Evolutionary conservation across 2,329 filamentous ascomycete species (phyloP), one percentile per base, ranked within the genome.

Genomic region (Curvularia hawaiiensis): DNA sequence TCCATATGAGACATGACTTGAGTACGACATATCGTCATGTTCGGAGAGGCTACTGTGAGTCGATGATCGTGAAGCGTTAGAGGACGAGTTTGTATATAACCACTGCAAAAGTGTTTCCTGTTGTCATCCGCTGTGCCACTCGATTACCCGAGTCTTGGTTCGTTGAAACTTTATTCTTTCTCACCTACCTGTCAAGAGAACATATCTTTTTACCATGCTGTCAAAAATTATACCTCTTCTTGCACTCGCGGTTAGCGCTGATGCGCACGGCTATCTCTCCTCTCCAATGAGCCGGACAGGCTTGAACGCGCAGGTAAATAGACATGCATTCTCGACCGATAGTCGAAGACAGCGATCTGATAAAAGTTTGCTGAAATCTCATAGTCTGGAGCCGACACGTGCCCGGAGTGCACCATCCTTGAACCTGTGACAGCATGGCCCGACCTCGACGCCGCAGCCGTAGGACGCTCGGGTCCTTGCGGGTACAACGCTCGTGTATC

Each of bases 401-500:
- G 72, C 61, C 72, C 72, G 10, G 72, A 74, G 50, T 74, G 72
- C 54, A 72, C 71, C 2, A 74, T 74, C 28, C 63, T 73, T 8
- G 72, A 74, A 48, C 71, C 72, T 0, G 72, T 74, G 5, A 68
- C 69, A 16, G 65, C 72, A 2, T 75, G 72, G 72, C 72, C 72
- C 4, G 67, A 71, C 40, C 61, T 74, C 14, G 60, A 68, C 26
- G 54, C 63, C 14, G 71, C 70, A 12, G 31, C 61, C 47, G 71
- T 75, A 2, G 71, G 70, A 30, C 72, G 70, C 18, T 69, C 64
- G 26, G 72, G 72, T 7, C 72, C 72, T 33, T 75, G 72, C 38
- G 72, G 72, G 16, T 75, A 75, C 59, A 75, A 75, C 26, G 71
- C 72, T n/a, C 69, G 72, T 3, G 71, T 75, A 6, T 70, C 67